Evolutionary conservation across 495 filamentous ascomycete species (phyloP).

Genomic region (Neurospora tetraspora): DNA sequence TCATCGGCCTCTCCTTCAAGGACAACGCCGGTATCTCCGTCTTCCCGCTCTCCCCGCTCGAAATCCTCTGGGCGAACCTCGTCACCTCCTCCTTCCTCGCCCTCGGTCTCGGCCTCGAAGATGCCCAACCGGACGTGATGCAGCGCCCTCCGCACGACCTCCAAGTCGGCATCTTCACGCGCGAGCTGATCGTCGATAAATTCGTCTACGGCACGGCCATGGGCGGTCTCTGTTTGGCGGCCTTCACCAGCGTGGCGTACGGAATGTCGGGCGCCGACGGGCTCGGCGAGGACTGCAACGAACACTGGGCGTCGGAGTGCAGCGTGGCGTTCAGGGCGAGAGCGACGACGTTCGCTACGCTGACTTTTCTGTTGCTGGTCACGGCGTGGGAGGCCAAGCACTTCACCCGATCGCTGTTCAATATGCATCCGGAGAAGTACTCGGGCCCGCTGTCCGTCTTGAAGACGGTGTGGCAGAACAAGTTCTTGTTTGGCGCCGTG

Average conservation of each 20-base stretch:
- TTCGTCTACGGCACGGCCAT: conserved; percentile 62
- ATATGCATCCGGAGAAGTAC: conserved; percentile 56
- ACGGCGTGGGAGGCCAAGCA: conserved; percentile 68
- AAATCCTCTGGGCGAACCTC: conserved; percentile 73
- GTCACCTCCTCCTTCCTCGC: conserved; percentile 66
- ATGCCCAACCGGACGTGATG: conserved; percentile 60
- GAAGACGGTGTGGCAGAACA: conserved; percentile 56
- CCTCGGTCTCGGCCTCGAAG: conserved; percentile 63
- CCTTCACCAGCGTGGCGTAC: conserved; percentile 60
- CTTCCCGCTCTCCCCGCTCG: conserved; percentile 64
- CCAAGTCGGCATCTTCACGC: conserved; percentile 57
- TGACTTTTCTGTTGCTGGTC: conserved; percentile 62
- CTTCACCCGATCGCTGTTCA: conserved; percentile 57
- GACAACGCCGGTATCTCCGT: conserved; percentile 54
- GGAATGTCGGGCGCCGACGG: conserved; percentile 52
- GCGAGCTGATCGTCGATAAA: conserved; percentile 61
- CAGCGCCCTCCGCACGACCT: conserved; percentile 59
- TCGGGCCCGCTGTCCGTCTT: conserved; percentile 41
- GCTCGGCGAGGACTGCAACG: conserved; percentile 55
- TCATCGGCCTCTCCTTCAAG: conserved; percentile 64
- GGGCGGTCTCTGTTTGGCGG: conserved; percentile 52
- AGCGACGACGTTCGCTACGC: conserved; percentile 62
- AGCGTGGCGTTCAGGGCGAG: conserved; percentile 61
- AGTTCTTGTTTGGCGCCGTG: conserved; percentile 64
- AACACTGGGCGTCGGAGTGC: conserved; percentile 41